Conservation (phyloP, 1,139 yeast genomes). For the Sugiyamaella neomexicana region DNA sequence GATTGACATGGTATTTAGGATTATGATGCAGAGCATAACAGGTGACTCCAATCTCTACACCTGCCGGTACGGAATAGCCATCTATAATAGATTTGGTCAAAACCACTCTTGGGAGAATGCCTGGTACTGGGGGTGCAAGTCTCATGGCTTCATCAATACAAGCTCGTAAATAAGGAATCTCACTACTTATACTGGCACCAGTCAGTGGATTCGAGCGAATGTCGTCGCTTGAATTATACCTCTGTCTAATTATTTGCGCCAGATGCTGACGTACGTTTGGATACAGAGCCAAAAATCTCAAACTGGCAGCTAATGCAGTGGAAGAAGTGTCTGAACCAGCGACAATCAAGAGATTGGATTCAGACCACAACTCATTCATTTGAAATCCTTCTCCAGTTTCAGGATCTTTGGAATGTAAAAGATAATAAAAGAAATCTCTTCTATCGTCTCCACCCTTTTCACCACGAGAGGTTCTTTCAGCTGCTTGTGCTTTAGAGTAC, state of each 20-base stretch:
- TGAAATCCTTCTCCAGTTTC: conserved; percentile 26
- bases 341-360: conserved; percentile 26
- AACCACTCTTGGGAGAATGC: conserved; percentile 23
- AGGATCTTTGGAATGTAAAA: conserved; percentile 26
- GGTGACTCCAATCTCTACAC: conserved; percentile 24
- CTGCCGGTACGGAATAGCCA: conserved; percentile 24
- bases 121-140: conserved; percentile 28
- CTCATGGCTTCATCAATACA: conserved; percentile 29
- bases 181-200: conserved; percentile 15
- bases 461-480: conserved; percentile 26
- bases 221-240: conserved; percentile 22
- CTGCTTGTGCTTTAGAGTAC: conserved; percentile 27
- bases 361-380: conserved; percentile 27
- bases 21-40: conserved; percentile 26
- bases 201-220: conserved; percentile 16
- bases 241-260: conserved; percentile 18
- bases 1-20: conserved; percentile 18
- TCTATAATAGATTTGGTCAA: conserved; percentile 20
- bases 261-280: conserved; percentile 22
- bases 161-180: conserved; percentile 24
- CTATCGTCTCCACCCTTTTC: conserved; percentile 21
- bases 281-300: conserved; percentile 24
- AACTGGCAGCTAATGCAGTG: conserved; percentile 25
- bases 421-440: conserved; percentile 25
- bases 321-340: conserved; percentile 28